Base-by-base conservation (phyloP, 1,139 yeast species). In the Waltiozyma sp. region DNA sequence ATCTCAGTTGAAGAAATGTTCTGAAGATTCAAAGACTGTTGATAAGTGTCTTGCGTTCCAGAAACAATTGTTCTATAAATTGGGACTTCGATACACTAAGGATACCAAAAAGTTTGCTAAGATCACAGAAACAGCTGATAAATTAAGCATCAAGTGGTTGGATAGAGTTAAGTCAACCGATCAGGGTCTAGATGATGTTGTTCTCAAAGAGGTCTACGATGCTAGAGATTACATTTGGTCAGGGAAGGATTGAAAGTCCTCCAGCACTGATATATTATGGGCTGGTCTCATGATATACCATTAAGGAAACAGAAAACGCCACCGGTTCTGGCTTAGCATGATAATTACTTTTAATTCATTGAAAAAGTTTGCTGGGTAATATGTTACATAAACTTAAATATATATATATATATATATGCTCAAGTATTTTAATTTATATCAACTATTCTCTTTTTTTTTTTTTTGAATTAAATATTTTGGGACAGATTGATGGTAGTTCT, bases 21-120 rank as follows among this genome's bases (percentile, higher is more conserved):
- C 14, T 19, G 23, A 35, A 19, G 19, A 18, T 13, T 18, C 23
- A 2, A 38, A 41, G 31, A 47, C 45, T n/a, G 42, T 45, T 40
- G 49, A 49, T 37, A 54, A 52, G 40, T 64, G 68, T 43, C 40
- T 61, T n/a, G 59, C 54, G 15, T 47, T 63, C 34, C 72, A 68
- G 49, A 53, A 55, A 24, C 48, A 51, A 6, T 59, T 68, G 11
- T 49, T 68, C 38, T 40, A 46, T 1, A 55, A 57, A 40, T 51
- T 67, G 19, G 66, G 67, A 2, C 59, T 56, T 43, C 49, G 52
- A 15, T 40, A 51, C 18, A 62, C 65, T 1, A 39, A 47, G 23
- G 53, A 51, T 19, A 49, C 50, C 9, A 48, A 48, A 1, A 61
- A 59, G 40, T 48, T 57, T 28, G 47, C 46, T 14, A 43, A 51